Conservation (phyloP, 2,329 filamentous ascomycete genomes). For the Colletotrichum zoysiae region DNA sequence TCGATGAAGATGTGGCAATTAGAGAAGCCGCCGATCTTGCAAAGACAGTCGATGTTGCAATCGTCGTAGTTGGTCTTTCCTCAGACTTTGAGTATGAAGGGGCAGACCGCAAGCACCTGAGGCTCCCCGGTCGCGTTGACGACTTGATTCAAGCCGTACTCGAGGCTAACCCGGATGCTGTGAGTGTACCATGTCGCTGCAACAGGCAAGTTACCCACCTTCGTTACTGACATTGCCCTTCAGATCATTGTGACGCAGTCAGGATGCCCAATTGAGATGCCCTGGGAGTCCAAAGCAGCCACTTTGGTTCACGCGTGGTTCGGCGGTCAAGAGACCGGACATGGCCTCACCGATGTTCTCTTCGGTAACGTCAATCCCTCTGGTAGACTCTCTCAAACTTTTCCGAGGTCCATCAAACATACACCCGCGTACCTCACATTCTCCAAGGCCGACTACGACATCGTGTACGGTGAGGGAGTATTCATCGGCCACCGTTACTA, state of each 20-base stretch:
- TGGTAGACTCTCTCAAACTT: constrained; percentile 80
- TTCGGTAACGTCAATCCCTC: constrained; percentile 81
- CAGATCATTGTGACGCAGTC: constrained; percentile 79
- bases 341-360: constrained; percentile 82
- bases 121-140: constrained; percentile 79
- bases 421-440: constrained; percentile 85
- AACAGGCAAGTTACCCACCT: constrained; percentile 51
- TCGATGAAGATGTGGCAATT: constrained; percentile 70
- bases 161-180: constrained; percentile 75
- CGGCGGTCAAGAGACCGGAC: constrained; percentile 87
- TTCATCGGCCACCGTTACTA: constrained; percentile 87
- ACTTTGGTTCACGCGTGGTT: constrained; percentile 85
- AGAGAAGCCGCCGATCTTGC: constrained; percentile 76
- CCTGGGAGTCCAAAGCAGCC: constrained; percentile 69
- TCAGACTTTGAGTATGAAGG: constrained; percentile 87
- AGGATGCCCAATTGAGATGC: constrained; percentile 80
- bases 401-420: constrained; percentile 76
- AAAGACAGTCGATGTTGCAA: constrained; percentile 77
- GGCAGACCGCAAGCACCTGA: constrained; percentile 82
- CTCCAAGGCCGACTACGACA: constrained; percentile 75
- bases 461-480: constrained; percentile 83
- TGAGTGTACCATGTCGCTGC: constrained; percentile 43
- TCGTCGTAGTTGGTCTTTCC: constrained; percentile 83
- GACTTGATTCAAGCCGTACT: constrained; percentile 76
- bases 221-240: background rate